Base-by-base conservation (phyloP, 2,329 filamentous ascomycete species). In the Colletotrichum sp. region DNA sequence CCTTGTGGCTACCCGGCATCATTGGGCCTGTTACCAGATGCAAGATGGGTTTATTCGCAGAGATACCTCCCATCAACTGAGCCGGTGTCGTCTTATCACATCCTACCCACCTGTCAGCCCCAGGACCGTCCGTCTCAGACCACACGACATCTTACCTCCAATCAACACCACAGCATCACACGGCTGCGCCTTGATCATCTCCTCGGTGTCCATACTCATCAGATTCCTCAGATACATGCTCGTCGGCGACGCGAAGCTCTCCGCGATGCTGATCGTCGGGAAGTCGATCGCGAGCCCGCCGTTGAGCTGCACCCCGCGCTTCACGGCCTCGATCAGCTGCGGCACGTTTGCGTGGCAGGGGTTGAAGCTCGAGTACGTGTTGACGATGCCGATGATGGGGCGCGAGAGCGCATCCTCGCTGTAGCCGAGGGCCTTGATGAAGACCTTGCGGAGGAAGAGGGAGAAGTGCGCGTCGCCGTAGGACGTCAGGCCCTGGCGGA, bases 121-220 rank as follows among this genome's bases (percentile, higher is more conserved):
- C 15, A 11, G 11, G 36, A 9, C 3, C n/a, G 5, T 38, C 36
- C 36, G 8, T 21, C 16, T 27, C 38, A 33, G 13, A 5, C 4
- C 16, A 5, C 6, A 6, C 1, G 69, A 18, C 5, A 36, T 5
- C 83, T 74, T 70, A 90, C 91, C 92, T 62, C 93, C 93, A 76
- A 94, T 92, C 76, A 93, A 85, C 16, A 93, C 87, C 12, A 90
- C 90, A 0, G 91, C 90, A 82, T 95, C 93, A 18, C 93, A 86
- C 1, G 93, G 93, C 81, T 95, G 93, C 1, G 92, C 93, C 57
- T 86, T 85, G 67, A 94, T 91, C 93, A 95, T 95, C 84, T 95
- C 93, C 80, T 95, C 93, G 0, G 93, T 95, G 79, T 95, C 93
- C 91, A 95, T 94, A 76, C 91, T 92, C 93, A 95, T 95, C 70